Evolutionary conservation across 2,329 filamentous ascomycete genomes (phyloP), one percentile per base, ranked within the genome.

Genomic region (Dactylellina drechsleri): DNA sequence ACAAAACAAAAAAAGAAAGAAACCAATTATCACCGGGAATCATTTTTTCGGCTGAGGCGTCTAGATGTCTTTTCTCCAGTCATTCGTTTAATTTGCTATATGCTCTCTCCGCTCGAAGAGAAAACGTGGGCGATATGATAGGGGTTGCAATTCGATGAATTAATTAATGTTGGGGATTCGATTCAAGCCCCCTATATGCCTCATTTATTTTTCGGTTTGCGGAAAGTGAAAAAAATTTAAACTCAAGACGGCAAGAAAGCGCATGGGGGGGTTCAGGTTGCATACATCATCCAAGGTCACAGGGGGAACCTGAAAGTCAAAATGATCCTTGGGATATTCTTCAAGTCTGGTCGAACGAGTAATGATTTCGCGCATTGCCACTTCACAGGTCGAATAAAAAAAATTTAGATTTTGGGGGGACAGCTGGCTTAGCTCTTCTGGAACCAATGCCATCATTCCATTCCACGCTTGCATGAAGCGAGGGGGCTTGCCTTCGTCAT

Each of bases 361-460:
- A 6, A 18, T 15, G 28, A 15, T 54, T 53, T 7, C 10, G 28
- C 13, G 15, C 36, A 18, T 49, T 60, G 57, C 57, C 57, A 60
- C 40, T 60, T 60, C 57, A 60, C 41, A 31, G 2, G 16, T 45
- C 16, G 40, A 40, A 6, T 53, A 56, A 47, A 56, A 60, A 60
- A 18, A 53, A 28, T 40, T 40, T 18, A 66, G 41, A 57, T 45
- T 45, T 45, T 45, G 31, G 53, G 47, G 56, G 59, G 59, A 65
- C 59, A 71, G 23, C 66, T 64, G 66, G 66, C 58, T 45, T 28
- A 62, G 52, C 15, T 8, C 36, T 59, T 52, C 58, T 58, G 58
- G 60, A 71, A 56, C 66, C 66, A 65, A 71, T 71, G 66, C 66
- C 59, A 71, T 71, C 59, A 58, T 64, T 58, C 53, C 66, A 64